Percentiles rank a stretch among this genome's conserved stretches.
Evolutionary conservation across 306 rosid species (phyloP).

Genomic region (Trifolium repens): DNA sequence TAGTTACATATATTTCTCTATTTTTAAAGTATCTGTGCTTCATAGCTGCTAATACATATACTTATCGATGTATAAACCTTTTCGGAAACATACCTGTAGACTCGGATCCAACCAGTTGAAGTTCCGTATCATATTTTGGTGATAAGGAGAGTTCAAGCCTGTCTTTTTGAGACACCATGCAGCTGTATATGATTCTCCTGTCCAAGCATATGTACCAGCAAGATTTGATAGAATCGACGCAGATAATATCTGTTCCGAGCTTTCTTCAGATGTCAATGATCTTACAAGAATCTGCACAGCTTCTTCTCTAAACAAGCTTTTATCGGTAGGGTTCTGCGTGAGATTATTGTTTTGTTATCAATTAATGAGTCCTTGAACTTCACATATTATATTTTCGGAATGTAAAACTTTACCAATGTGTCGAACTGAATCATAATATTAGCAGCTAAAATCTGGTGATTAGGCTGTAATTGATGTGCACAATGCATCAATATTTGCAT

Average conservation of each 20-base stretch:
- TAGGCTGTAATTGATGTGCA: slow-evolving; percentile 60
- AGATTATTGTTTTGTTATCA: slow-evolving; percentile 31
- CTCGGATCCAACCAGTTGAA: slow-evolving; percentile 67
- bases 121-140: slow-evolving; percentile 67
- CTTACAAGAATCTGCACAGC: slow-evolving; percentile 62
- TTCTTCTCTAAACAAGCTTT: slow-evolving; percentile 58
- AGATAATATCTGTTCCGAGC: slow-evolving; percentile 61
- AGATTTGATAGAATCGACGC: slow-evolving; percentile 79
- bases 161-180: slow-evolving; percentile 79
- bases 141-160: slow-evolving; percentile 61
- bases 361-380: slow-evolving; percentile 23
- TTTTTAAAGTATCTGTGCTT: background rate
- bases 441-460: slow-evolving; percentile 76
- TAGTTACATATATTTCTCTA: background rate
- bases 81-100: slow-evolving; percentile 58
- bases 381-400: slow-evolving; percentile 16
- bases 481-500: slow-evolving; percentile 64
- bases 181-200: slow-evolving; percentile 78
- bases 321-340: slow-evolving; percentile 59
- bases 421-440: slow-evolving; percentile 69
- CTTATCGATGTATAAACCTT: slow-evolving; percentile 15
- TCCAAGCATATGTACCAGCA: slow-evolving; percentile 75
- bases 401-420: slow-evolving; percentile 54
- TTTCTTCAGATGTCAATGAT: slow-evolving; percentile 63
- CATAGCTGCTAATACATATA: background rate